Evolutionary conservation across 805 yeast genomes (phyloP).

Genomic region (Scheffersomyces amazonensis): DNA sequence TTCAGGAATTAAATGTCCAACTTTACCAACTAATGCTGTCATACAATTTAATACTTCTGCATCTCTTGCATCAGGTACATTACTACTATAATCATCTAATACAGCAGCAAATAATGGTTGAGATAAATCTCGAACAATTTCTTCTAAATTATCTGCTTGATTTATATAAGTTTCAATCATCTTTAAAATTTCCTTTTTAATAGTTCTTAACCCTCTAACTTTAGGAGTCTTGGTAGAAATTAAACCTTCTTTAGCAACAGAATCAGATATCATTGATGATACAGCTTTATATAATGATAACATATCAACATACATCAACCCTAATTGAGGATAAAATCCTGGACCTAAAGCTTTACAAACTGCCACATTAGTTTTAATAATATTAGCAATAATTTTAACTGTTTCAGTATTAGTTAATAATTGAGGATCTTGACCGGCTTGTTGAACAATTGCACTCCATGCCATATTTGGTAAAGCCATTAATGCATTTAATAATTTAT

Average conservation of each 20-base stretch:
- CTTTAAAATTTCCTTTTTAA: conserved; percentile 89
- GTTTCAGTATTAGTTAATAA: conserved; percentile 76
- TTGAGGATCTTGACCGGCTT: conserved; percentile 80
- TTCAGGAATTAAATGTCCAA: conserved; percentile 84
- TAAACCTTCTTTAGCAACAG: conserved; percentile 76
- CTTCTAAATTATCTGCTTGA: conserved; percentile 82
- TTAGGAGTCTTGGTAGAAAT: conserved; percentile 94
- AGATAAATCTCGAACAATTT: conserved; percentile 76
- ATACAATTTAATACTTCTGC: conserved; percentile 96
- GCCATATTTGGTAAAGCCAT: conserved; percentile 94
- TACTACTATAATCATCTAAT: conserved; percentile 81
- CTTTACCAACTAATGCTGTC: conserved; percentile 83
- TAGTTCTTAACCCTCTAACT: conserved; percentile 92
- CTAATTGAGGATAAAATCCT: conserved; percentile 84
- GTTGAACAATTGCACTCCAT: conserved; percentile 85
- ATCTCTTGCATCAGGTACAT: conserved; percentile 95
- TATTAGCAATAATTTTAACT: conserved; percentile 88
- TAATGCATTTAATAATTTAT: conserved; percentile 67
- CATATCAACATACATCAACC: conserved; percentile 84
- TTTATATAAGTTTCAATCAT: conserved; percentile 85
- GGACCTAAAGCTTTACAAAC: conserved; percentile 95
- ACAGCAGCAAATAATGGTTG: conserved; percentile 83
- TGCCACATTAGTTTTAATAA: conserved; percentile 92
- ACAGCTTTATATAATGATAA: conserved; percentile 86
- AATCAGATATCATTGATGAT: conserved; percentile 75